These are phyloP conservation scores for Scenedesmus sp. DNA, from an alignment of 163 green algal species.

Conservation along the genomic window DNA sequence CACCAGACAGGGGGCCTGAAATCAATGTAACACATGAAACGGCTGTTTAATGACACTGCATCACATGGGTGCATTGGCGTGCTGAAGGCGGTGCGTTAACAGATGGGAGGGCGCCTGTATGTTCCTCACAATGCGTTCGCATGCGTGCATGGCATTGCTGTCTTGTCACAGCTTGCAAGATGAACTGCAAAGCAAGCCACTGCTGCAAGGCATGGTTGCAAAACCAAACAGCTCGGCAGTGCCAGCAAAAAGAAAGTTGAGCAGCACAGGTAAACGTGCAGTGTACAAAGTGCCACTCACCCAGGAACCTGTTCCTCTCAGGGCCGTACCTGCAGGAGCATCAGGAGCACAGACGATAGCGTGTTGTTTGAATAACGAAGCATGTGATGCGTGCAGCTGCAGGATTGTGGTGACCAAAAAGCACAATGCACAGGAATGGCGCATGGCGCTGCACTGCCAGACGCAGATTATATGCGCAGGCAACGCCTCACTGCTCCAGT, in stretches of 20 bases:
- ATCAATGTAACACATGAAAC: background rate
- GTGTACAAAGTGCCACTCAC: slow-evolving; percentile 21
- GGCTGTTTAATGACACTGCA: background rate
- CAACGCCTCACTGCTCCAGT: too few relatives aligned
- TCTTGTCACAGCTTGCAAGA: too few relatives aligned
- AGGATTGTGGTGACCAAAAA: too few relatives aligned
- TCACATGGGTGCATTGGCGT: background rate
- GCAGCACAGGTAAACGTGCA: background rate
- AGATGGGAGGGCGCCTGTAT: background rate
- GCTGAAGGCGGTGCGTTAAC: background rate
- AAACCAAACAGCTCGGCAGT: background rate
- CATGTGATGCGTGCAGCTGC: background rate
- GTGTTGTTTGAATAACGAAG: background rate
- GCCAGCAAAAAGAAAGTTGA: background rate
- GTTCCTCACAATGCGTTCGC: too few relatives aligned
- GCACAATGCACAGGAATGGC: too few relatives aligned
- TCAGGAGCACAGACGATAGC: background rate
- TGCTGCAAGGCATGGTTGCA: background rate
- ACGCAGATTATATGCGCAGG: too few relatives aligned
- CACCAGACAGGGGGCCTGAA: slow-evolving; percentile 60
- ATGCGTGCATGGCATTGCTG: too few relatives aligned
- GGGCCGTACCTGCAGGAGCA: slow-evolving; percentile 48
- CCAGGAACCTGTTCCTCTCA: slow-evolving; percentile 57
- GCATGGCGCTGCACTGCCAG: too few relatives aligned
- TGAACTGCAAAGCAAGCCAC: too few relatives aligned